Conservation (phyloP, 352 stramenopile genomes). For the Albugo laibachii region DNA sequence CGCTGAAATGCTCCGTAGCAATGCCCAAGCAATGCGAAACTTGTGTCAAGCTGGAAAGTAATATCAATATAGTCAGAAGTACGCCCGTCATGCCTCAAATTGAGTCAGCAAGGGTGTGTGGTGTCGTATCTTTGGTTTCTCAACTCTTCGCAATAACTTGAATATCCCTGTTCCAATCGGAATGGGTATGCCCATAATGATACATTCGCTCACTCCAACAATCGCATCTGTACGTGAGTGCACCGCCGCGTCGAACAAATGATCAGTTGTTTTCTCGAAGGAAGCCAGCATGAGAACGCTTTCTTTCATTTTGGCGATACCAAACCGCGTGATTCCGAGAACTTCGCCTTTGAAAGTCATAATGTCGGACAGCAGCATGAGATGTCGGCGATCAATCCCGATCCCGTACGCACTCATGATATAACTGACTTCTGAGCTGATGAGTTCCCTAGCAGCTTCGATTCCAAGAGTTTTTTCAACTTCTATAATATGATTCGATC, state of each 20-base stretch:
- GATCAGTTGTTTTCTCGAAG: constrained; percentile 99
- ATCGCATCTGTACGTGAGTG: constrained; percentile 96
- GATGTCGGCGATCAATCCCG: constrained; percentile 95
- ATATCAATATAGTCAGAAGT: too few species aligned
- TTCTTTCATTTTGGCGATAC: constrained; percentile 99
- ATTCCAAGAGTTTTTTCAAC: constrained; percentile 93
- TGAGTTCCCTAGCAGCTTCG: constrained; percentile 92
- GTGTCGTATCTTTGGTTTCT: constrained; percentile 22
- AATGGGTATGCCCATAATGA: constrained; percentile 99
- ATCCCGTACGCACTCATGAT: constrained; percentile 99
- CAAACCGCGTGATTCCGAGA: constrained; percentile 88
- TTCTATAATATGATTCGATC: constrained; percentile 99
- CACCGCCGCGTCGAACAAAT: constrained; percentile 98
- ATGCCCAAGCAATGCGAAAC: too few species aligned
- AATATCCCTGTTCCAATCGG: constrained; percentile 96
- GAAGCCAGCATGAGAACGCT: constrained; percentile 98
- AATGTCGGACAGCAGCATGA: constrained; percentile 97
- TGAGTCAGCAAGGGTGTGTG: too few species aligned
- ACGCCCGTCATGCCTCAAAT: too few species aligned
- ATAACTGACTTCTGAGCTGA: constrained; percentile 96
- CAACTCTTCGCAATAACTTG: constrained; percentile 82
- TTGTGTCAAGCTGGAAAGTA: too few species aligned
- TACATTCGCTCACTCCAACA: constrained; percentile 97
- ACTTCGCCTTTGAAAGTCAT: constrained; percentile 98
- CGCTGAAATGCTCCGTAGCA: too few species aligned